Evolutionary conservation across 2,329 filamentous ascomycete species (phyloP).

Genomic region (Aspergillus eucalypticola): DNA sequence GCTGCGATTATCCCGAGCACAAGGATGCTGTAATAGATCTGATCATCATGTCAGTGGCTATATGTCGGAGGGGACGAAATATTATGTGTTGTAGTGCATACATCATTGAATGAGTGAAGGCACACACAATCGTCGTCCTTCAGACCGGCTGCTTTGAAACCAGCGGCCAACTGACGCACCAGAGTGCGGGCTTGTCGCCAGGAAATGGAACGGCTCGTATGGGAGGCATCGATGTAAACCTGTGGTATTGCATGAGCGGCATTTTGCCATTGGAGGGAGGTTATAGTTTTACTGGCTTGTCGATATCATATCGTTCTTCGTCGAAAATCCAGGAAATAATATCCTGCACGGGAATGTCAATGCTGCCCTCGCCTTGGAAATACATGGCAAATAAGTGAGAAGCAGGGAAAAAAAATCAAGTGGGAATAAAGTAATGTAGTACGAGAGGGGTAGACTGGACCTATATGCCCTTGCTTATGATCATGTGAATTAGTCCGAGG

Average conservation of each 20-base stretch:
- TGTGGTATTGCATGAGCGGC: neutral
- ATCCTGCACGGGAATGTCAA: neutral
- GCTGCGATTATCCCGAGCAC: conserved; percentile 22
- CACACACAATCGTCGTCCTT: conserved; percentile 18
- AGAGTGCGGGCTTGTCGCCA: neutral
- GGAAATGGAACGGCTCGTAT: neutral
- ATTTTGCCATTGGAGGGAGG: neutral
- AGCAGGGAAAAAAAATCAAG: no score
- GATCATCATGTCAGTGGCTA: no score
- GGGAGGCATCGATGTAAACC: neutral
- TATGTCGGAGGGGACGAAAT: no score
- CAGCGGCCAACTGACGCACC: neutral
- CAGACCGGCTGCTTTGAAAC: neutral
- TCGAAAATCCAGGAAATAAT: neutral
- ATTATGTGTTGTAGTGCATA: neutral
- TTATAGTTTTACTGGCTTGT: neutral
- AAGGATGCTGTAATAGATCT: conserved; percentile 11
- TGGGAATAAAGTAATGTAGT: neutral
- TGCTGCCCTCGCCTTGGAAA: neutral
- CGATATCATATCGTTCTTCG: neutral
- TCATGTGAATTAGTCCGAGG: no score
- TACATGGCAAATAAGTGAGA: neutral
- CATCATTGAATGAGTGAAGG: conserved; percentile 14
- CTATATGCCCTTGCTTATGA: no score
- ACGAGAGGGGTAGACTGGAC: neutral